phyloP scores from a whole-genome alignment of 2,329 filamentous ascomycete species.

The Colletotrichum sp. region DNA sequence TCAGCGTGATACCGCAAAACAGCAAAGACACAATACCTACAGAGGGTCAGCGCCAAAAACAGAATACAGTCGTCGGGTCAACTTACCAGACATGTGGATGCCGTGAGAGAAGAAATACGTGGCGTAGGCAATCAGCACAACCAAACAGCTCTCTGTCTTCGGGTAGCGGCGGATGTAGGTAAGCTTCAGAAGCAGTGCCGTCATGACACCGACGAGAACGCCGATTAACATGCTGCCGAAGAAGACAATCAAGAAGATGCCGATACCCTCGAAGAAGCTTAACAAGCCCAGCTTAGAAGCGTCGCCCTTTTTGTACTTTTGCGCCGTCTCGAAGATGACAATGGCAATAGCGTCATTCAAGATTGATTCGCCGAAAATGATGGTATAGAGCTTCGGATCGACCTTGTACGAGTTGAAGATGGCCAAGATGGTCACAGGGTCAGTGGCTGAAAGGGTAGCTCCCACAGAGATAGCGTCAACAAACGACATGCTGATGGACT shows the following conservation, averaged over 20 bases:
- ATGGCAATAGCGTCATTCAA: slow-evolving; percentile 98
- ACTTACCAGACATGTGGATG: slow-evolving; percentile 89
- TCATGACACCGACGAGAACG: slow-evolving; percentile 83
- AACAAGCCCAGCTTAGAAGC: slow-evolving; percentile 76
- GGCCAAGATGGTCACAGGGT: slow-evolving; percentile 95
- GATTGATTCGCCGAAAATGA: slow-evolving; percentile 98
- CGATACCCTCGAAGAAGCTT: slow-evolving; percentile 88
- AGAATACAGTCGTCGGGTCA: neutral
- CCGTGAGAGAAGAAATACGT: slow-evolving; percentile 99
- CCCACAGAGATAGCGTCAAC: slow-evolving; percentile 97
- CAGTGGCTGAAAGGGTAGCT: slow-evolving; percentile 93
- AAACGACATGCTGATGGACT: slow-evolving; percentile 85
- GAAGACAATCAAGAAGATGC: slow-evolving; percentile 95
- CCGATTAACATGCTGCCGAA: slow-evolving; percentile 93
- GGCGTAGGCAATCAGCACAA: slow-evolving; percentile 92
- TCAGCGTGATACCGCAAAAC: slow-evolving; percentile 97
- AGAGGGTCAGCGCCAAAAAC: neutral
- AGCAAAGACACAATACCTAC: slow-evolving; percentile 92
- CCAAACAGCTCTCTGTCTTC: slow-evolving; percentile 95
- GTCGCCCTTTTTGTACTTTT: slow-evolving; percentile 83
- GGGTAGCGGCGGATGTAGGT: slow-evolving; percentile 91
- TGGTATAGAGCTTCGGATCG: slow-evolving; percentile 96
- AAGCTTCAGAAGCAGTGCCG: slow-evolving; percentile 90
- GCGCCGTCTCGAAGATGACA: slow-evolving; percentile 96
- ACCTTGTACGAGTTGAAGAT: slow-evolving; percentile 99